These are phyloP conservation scores for Roridomyces roridus DNA, from an alignment of 768 basidiomycete species.

Conservation along the genomic window DNA sequence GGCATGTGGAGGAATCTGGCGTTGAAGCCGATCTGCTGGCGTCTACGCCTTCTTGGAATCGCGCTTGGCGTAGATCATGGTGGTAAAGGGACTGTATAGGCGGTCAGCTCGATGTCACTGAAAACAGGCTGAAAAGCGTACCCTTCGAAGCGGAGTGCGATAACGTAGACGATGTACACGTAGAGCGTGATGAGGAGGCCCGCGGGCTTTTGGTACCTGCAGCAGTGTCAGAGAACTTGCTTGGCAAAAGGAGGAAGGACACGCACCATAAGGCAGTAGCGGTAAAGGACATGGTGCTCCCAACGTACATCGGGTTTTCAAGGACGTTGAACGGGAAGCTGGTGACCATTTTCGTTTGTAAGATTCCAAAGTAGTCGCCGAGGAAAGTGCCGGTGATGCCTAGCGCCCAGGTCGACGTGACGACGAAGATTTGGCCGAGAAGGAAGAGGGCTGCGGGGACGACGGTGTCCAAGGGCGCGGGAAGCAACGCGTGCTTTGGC, in stretches of 20 bases:
- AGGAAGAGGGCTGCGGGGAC: conserved; percentile 67
- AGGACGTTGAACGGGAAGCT: conserved; percentile 95
- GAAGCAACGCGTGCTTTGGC: conserved; percentile 70
- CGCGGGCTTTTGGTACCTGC: conserved; percentile 84
- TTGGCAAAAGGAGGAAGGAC: neutral
- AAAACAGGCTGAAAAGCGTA: conserved; percentile 45
- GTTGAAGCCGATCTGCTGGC: neutral
- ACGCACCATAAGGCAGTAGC: conserved; percentile 87
- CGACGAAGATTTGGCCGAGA: conserved; percentile 83
- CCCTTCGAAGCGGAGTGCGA: conserved; percentile 93
- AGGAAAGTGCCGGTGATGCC: conserved; percentile 95
- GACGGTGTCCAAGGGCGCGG: conserved; percentile 65
- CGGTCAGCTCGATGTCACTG: conserved; percentile 8
- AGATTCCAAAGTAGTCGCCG: conserved; percentile 84
- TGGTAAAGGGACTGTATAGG: conserved; percentile 69
- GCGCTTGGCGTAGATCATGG: conserved; percentile 79
- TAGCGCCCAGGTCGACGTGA: conserved; percentile 88
- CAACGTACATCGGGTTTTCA: conserved; percentile 96
- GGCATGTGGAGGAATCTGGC: too few species aligned
- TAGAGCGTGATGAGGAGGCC: conserved; percentile 82
- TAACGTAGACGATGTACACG: conserved; percentile 82
- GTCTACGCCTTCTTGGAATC: conserved; percentile 36
- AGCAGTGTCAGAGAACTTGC: neutral
- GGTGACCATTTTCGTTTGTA: conserved; percentile 29
- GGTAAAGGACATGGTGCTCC: conserved; percentile 89